A percentile compares a stretch with the other conserved stretches of the same genome.
phyloP scores from a whole-genome alignment of 129 eudicot species.

The Flaveria robusta region DNA sequence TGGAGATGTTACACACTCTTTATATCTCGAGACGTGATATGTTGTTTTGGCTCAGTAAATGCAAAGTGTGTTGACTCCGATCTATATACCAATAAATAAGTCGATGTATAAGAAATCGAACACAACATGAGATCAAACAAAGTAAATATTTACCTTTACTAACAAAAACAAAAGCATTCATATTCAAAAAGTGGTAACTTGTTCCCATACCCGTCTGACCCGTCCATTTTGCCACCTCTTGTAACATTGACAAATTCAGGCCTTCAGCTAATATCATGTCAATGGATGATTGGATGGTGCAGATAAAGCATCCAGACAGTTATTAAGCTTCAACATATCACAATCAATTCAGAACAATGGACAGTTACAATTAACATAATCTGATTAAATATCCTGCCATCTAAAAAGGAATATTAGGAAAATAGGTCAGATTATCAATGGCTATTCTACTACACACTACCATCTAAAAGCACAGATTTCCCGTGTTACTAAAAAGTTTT shows the following conservation, averaged over 20 bases:
- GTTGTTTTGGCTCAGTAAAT: neutral
- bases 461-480: conserved; percentile 28
- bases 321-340: conserved; percentile 18
- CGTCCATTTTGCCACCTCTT: conserved; percentile 1
- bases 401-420: conserved; percentile 7
- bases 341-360: conserved; percentile 33
- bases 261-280: conserved; percentile 7
- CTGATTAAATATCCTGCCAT: conserved; percentile 36
- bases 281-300: neutral
- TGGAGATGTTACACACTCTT: conserved; percentile 30
- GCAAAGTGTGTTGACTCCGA: neutral
- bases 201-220: neutral
- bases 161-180: neutral
- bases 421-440: conserved; percentile 44
- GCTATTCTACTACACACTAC: conserved; percentile 48
- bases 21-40: conserved; percentile 17
- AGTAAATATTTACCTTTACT: neutral
- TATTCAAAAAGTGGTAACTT: neutral
- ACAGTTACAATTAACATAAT: conserved; percentile 27
- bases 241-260: neutral
- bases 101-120: neutral
- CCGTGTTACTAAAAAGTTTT: neutral
- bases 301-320: neutral
- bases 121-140: neutral
- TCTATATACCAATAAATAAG: neutral